Evolutionary conservation across 495 filamentous ascomycete species (phyloP).

Genomic region (Penicillium robsamsonii): DNA sequence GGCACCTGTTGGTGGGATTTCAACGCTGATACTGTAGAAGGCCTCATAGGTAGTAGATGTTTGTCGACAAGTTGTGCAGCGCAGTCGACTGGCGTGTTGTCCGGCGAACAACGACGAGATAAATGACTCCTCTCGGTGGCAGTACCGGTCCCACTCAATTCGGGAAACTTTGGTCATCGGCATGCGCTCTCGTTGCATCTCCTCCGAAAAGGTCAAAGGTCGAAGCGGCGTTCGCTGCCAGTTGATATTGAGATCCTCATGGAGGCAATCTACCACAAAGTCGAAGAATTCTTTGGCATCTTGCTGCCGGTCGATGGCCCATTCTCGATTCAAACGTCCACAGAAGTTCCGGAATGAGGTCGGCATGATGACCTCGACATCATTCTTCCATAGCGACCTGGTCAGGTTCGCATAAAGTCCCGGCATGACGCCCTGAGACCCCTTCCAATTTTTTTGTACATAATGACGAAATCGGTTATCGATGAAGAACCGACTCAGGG

Average conservation of each 20-base stretch:
- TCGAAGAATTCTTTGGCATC: conserved; percentile 78
- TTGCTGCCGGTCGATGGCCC: conserved; percentile 65
- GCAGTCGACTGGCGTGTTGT: conserved; percentile 63
- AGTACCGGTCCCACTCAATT: conserved; percentile 68
- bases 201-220: conserved; percentile 59
- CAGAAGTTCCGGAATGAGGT: conserved; percentile 57
- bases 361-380: conserved; percentile 60
- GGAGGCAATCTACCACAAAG: conserved; percentile 66
- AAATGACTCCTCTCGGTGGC: conserved; percentile 64
- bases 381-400: conserved; percentile 66
- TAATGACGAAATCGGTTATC: conserved; percentile 55
- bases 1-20: conserved; percentile 55
- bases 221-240: conserved; percentile 58
- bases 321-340: conserved; percentile 55
- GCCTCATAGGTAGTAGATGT: conserved; percentile 72
- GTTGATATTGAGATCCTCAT: conserved; percentile 72
- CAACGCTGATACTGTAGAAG: conserved; percentile 66
- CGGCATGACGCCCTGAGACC: conserved; percentile 74
- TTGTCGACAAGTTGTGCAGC: conserved; percentile 60
- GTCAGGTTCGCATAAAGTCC: conserved; percentile 74
- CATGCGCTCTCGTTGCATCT: conserved; percentile 61
- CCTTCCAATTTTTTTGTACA: conserved; percentile 64
- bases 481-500: conserved; percentile 67
- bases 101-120: conserved; percentile 70
- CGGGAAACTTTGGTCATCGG: conserved; percentile 57